Conservation (phyloP, 148 eudicot species). For the Vaccinium vitisidaea region DNA sequence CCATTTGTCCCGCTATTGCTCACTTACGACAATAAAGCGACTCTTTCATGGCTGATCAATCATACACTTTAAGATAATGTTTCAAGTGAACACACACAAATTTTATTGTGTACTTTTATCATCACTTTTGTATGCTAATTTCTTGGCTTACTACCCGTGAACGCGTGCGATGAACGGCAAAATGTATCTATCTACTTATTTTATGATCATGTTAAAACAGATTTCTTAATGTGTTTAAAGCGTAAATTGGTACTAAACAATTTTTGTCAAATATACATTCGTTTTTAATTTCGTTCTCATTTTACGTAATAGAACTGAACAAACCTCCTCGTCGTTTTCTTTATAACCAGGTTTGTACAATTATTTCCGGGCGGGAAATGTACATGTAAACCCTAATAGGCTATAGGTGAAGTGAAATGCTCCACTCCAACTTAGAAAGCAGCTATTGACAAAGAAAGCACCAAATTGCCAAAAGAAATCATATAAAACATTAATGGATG, state of each 20-base stretch:
- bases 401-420: not conserved
- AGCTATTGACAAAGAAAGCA: slow-evolving; percentile 12
- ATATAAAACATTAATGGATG: not conserved
- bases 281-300: too few relatives aligned
- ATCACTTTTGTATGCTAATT: not conserved
- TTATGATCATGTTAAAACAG: too few relatives aligned
- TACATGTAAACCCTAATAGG: not conserved
- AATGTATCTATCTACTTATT: too few relatives aligned
- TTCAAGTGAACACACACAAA: not conserved
- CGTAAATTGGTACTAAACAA: too few relatives aligned
- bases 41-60: not conserved
- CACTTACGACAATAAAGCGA: not conserved
- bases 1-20: not conserved
- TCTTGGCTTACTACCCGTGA: too few relatives aligned
- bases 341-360: too few relatives aligned
- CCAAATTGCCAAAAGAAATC: not conserved
- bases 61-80: not conserved
- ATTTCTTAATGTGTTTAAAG: too few relatives aligned
- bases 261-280: too few relatives aligned
- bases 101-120: not conserved
- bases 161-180: too few relatives aligned
- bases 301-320: too few relatives aligned
- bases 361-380: not conserved
- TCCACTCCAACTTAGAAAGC: slow-evolving; percentile 1
- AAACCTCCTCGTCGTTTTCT: too few relatives aligned